Evolutionary conservation across 169 alveolate species (phyloP).

Genomic region (Plasmodium billcollinsi): DNA sequence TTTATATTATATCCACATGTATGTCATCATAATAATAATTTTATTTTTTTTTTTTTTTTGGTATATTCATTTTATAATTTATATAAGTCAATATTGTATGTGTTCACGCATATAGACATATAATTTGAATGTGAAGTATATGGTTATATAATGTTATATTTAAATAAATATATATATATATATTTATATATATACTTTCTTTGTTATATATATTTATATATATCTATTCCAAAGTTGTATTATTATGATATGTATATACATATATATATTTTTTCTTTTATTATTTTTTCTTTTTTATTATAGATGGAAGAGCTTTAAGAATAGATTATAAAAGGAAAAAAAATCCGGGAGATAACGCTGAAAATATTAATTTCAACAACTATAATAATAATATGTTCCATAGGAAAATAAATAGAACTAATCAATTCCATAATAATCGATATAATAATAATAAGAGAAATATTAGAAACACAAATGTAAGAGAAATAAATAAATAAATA

Average conservation of each 20-base stretch:
- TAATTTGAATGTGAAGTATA: no score
- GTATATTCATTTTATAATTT: neutral
- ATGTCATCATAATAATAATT: neutral
- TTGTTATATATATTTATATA: neutral
- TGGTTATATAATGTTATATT: neutral
- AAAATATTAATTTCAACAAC: conserved; percentile 29
- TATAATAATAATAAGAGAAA: conserved; percentile 34
- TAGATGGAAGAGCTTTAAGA: conserved; percentile 77
- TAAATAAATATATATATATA: neutral
- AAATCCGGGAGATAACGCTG: conserved; percentile 27
- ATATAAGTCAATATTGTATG: neutral
- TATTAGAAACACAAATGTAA: conserved; percentile 33
- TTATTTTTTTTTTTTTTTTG: neutral
- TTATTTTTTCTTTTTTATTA: neutral
- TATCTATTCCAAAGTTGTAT: neutral
- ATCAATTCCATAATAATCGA: conserved; percentile 73
- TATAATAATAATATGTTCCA: conserved; percentile 19
- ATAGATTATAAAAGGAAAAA: conserved; percentile 70
- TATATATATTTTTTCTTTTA: neutral
- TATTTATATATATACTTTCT: neutral
- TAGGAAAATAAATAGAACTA: conserved; percentile 37
- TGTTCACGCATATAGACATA: neutral
- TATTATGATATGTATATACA: neutral
- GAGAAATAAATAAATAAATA: neutral
- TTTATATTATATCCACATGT: conserved; percentile 1